A percentile compares a stretch with the other conserved stretches of the same genome.
Evolutionary conservation across 495 filamentous ascomycete genomes (phyloP).

Genomic region (Rhypophila decipiens): DNA sequence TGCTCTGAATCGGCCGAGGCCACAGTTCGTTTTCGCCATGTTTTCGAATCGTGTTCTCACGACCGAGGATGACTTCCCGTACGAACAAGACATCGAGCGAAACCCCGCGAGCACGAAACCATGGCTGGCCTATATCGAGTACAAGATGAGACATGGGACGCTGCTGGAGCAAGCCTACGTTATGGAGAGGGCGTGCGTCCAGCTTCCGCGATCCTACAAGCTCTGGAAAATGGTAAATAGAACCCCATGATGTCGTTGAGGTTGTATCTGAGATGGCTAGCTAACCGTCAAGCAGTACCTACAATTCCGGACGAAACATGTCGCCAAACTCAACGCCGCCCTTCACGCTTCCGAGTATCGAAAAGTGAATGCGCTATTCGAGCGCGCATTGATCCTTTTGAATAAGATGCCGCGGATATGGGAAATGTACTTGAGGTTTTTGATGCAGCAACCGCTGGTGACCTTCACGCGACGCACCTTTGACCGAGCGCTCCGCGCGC

Average conservation of each 20-base stretch:
- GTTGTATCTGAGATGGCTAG: constrained; percentile 6
- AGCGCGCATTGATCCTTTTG: constrained; percentile 85
- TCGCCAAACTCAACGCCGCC: constrained; percentile 76
- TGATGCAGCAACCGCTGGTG: constrained; percentile 84
- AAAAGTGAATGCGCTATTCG: constrained; percentile 94
- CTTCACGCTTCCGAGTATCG: constrained; percentile 73
- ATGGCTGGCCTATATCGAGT: constrained; percentile 92
- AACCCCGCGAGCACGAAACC: constrained; percentile 84
- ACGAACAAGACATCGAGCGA: constrained; percentile 91
- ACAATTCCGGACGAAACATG: constrained; percentile 74
- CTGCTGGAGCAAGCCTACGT: constrained; percentile 90
- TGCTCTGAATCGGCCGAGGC: too few relatives aligned
- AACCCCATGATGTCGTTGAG: neutral
- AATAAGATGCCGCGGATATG: constrained; percentile 99
- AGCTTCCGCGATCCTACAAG: constrained; percentile 93
- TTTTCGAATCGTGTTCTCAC: constrained; percentile 22
- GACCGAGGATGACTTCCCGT: constrained; percentile 84
- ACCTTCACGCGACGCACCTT: constrained; percentile 89
- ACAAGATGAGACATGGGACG: constrained; percentile 81
- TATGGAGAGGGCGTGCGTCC: constrained; percentile 83
- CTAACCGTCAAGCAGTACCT: constrained; percentile 59
- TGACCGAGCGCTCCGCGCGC: constrained; percentile 84
- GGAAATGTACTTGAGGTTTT: constrained; percentile 94
- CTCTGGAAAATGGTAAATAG: constrained; percentile 87
- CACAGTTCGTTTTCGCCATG: constrained; percentile 19